Conservation (phyloP, 2,329 filamentous ascomycete genomes). For the Lecanicillium sp. region DNA sequence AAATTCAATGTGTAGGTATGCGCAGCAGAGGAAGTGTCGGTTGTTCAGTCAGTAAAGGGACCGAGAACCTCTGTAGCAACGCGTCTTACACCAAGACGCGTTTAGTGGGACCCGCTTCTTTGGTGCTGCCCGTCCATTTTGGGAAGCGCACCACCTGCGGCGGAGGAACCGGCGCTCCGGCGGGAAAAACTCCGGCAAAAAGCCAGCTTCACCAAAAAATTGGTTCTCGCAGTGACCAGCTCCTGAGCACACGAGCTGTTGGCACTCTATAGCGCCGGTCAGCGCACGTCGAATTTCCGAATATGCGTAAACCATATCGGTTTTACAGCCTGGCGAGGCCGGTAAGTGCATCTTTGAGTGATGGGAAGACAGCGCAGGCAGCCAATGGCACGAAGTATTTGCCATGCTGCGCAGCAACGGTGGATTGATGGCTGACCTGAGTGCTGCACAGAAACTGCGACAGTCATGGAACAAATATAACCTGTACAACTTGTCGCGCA, state of each 20-base stretch:
- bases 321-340: slow-evolving; percentile 61
- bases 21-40: no score
- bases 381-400: no score
- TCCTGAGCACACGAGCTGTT: slow-evolving; percentile 7
- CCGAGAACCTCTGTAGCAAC: slow-evolving; percentile 10
- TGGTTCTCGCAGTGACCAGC: slow-evolving; percentile 11
- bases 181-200: slow-evolving; percentile 20
- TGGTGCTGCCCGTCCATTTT: not conserved
- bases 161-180: slow-evolving; percentile 11
- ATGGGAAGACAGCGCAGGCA: no score
- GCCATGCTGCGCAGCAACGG: no score
- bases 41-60: not conserved
- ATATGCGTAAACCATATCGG: slow-evolving; percentile 48
- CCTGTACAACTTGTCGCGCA: slow-evolving; percentile 70
- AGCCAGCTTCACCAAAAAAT: slow-evolving; percentile 21
- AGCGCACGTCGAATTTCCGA: slow-evolving; percentile 23
- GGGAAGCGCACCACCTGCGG: no score
- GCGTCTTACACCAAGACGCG: slow-evolving; percentile 18
- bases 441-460: slow-evolving; percentile 66
- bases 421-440: not conserved
- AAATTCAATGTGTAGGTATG: no score
- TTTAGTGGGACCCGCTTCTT: slow-evolving; percentile 14
- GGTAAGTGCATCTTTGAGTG: slow-evolving; percentile 35
- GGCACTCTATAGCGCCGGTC: slow-evolving; percentile 3
- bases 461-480: slow-evolving; percentile 98